Evolutionary conservation across 768 basidiomycete species (phyloP).

Genomic region (Boletus edulis): DNA sequence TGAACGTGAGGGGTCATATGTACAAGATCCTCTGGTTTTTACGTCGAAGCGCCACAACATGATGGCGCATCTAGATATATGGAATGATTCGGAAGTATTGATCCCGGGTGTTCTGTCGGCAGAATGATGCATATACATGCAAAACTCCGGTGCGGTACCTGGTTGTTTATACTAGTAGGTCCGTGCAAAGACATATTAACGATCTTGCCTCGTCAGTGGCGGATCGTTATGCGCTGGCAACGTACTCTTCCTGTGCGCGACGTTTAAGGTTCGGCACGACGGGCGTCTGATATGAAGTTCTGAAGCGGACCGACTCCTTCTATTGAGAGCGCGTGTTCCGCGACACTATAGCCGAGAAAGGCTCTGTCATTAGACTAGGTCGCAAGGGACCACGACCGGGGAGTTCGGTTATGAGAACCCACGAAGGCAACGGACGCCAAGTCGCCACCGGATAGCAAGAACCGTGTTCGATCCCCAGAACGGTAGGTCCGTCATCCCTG

Average conservation of each 20-base stretch:
- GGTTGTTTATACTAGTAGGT: background rate
- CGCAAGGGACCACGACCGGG: background rate
- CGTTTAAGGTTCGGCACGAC: background rate
- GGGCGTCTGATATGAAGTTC: background rate
- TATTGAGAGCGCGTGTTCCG: background rate
- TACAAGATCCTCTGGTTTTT: background rate
- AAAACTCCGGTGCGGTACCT: background rate
- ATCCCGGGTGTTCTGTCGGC: background rate
- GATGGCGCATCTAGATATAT: background rate
- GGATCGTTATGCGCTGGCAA: constrained; percentile 12
- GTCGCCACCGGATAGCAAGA: constrained; percentile 13
- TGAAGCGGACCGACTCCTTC: background rate
- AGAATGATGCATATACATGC: background rate
- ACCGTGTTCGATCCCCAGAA: constrained; percentile 1
- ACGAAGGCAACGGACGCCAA: constrained; percentile 11
- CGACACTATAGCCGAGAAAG: background rate
- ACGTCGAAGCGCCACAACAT: background rate
- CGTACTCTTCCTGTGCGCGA: background rate
- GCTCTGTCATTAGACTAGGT: background rate
- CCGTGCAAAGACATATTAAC: constrained; percentile 4
- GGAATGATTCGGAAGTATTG: background rate
- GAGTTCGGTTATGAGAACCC: constrained; percentile 13
- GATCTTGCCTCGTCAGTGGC: constrained; percentile 12
- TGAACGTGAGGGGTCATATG: background rate
- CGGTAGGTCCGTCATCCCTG: constrained; percentile 2